Percentiles rank a stretch among this genome's conserved stretches.
Evolutionary conservation across 768 basidiomycete species (phyloP).

Genomic region (Termitomyces sp.): DNA sequence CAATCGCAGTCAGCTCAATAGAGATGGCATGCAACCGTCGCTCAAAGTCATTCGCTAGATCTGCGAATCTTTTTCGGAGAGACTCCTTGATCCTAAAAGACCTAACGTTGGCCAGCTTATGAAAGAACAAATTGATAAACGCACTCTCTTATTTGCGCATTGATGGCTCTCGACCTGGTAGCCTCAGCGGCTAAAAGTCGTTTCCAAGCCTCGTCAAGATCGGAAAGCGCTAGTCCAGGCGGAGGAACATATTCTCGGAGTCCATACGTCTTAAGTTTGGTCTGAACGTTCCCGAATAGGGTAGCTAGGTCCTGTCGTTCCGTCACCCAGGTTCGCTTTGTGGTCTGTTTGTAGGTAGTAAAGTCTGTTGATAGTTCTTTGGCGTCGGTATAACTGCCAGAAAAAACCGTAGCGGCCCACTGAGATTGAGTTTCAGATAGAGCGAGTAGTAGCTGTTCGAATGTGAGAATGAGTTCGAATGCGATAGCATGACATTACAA

Average conservation of each 20-base stretch:
- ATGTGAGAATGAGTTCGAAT: background rate
- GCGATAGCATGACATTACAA: constrained; percentile 40
- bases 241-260: constrained; percentile 82
- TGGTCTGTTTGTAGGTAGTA: constrained; percentile 77
- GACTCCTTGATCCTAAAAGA: constrained; percentile 73
- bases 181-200: constrained; percentile 72
- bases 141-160: constrained; percentile 85
- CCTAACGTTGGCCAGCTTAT: constrained; percentile 1
- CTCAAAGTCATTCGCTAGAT: constrained; percentile 75
- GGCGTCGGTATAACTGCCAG: constrained; percentile 77
- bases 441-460: constrained; percentile 56
- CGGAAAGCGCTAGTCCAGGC: constrained; percentile 60
- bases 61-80: constrained; percentile 74
- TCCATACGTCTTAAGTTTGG: constrained; percentile 89
- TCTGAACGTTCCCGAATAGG: constrained; percentile 90
- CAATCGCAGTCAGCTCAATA: constrained; percentile 66
- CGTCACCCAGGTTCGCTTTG: constrained; percentile 83
- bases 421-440: constrained; percentile 62
- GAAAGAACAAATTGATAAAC: constrained; percentile 22
- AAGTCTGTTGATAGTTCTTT: constrained; percentile 73
- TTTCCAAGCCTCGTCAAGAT: constrained; percentile 80
- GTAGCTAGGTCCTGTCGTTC: constrained; percentile 87
- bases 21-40: constrained; percentile 63
- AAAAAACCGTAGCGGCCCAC: constrained; percentile 67
- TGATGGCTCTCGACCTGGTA: constrained; percentile 74